Evolutionary conservation across 768 basidiomycete species (phyloP).

Genomic region (Leccinum subgranulosum): DNA sequence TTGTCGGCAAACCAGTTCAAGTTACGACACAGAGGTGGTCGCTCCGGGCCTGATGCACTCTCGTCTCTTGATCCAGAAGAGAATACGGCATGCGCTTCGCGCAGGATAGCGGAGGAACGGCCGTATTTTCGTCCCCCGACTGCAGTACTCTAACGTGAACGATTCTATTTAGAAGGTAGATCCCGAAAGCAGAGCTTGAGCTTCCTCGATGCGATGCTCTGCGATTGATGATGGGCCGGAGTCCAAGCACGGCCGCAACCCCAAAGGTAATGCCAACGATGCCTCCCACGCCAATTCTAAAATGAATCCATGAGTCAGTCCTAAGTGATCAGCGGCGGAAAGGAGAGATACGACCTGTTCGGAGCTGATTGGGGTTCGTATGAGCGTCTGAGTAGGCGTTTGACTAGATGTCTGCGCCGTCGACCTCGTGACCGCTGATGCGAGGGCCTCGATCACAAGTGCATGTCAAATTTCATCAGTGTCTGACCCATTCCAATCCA

Average conservation of each 20-base stretch:
- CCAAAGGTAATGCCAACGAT: conserved; percentile 15
- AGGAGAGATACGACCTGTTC: conserved; percentile 7
- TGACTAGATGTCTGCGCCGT: background rate
- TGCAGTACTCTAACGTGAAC: background rate
- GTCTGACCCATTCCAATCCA: conserved; percentile 16
- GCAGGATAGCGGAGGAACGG: conserved; percentile 9
- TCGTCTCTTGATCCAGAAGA: background rate
- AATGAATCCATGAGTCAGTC: conserved; percentile 5
- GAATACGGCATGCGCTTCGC: conserved; percentile 3
- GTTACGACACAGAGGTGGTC: background rate
- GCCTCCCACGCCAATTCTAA: conserved; percentile 11
- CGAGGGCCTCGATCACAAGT: conserved; percentile 15
- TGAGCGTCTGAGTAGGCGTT: background rate
- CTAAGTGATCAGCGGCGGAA: background rate
- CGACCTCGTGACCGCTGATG: background rate
- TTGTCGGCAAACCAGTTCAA: conserved; percentile 1
- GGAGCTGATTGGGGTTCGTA: background rate
- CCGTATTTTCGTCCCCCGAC: background rate
- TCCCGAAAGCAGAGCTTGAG: background rate
- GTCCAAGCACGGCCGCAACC: conserved; percentile 1
- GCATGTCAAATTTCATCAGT: conserved; percentile 28
- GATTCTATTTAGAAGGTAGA: background rate
- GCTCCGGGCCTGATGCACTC: conserved; percentile 1
- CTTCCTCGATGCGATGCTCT: background rate
- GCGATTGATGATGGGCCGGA: too few relatives aligned